A percentile compares a stretch with the other conserved stretches of the same genome.
These are phyloP conservation scores for Cokeromyces recurvatus DNA, from an alignment of 371 early-diverging fungal genomes.

Conservation along the genomic window DNA sequence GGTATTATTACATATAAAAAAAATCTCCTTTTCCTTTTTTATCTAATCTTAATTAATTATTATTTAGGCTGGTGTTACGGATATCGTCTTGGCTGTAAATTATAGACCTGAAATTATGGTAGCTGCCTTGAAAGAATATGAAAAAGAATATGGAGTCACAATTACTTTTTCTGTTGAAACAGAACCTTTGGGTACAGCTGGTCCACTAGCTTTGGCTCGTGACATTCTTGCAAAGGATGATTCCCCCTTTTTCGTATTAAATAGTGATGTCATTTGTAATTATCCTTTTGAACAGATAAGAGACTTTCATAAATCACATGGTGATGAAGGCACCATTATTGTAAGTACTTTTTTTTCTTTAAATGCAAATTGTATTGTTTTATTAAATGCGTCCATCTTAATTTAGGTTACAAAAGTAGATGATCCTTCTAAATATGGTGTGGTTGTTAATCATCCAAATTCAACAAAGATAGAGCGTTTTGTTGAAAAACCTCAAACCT, in stretches of 20 bases:
- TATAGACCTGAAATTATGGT: slow-evolving; percentile 98
- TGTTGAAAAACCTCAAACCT: slow-evolving; percentile 98
- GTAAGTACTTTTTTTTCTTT: slow-evolving; percentile 31
- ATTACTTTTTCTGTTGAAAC: slow-evolving; percentile 98
- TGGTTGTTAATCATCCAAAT: slow-evolving; percentile 76
- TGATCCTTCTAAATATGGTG: slow-evolving; percentile 99
- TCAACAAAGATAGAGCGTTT: slow-evolving; percentile 86
- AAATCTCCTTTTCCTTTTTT: too few species aligned
- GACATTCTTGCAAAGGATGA: slow-evolving; percentile 91
- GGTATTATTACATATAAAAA: slow-evolving; percentile 1
- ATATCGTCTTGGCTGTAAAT: slow-evolving; percentile 98
- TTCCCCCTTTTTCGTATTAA: slow-evolving; percentile 98
- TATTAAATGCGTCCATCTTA: not conserved
- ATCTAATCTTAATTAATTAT: not conserved
- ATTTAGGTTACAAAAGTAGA: slow-evolving; percentile 92
- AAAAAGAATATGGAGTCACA: slow-evolving; percentile 83
- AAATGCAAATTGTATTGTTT: not conserved
- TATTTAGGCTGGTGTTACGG: slow-evolving; percentile 90
- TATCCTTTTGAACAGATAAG: slow-evolving; percentile 93
- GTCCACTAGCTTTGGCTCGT: slow-evolving; percentile 95
- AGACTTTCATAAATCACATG: slow-evolving; percentile 86
- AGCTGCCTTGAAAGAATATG: slow-evolving; percentile 82
- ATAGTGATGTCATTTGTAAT: slow-evolving; percentile 99
- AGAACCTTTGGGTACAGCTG: slow-evolving; percentile 97
- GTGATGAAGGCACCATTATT: slow-evolving; percentile 92